These are phyloP conservation scores for Ceratobasidium sp. DNA, from an alignment of 1,284 basidiomycete species.

Conservation along the genomic window DNA sequence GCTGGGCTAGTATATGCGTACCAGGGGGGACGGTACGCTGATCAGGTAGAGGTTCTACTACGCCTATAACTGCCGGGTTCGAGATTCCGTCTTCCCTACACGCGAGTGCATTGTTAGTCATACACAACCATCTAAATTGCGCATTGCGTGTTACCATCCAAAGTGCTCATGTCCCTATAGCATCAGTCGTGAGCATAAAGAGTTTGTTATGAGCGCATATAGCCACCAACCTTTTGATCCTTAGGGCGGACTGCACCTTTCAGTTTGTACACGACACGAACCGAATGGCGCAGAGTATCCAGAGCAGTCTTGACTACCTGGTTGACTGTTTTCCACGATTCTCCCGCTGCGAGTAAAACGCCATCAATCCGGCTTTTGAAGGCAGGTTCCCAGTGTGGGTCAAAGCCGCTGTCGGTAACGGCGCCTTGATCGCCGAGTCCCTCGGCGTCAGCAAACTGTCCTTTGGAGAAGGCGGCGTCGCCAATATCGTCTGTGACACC, in stretches of 20 bases:
- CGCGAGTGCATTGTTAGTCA: neutral
- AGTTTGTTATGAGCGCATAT: neutral
- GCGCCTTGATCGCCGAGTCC: slow-evolving; percentile 54
- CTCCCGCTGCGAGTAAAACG: slow-evolving; percentile 45
- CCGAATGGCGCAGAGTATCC: slow-evolving; percentile 2
- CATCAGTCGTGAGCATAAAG: neutral
- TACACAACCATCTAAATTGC: neutral
- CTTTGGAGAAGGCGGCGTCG: slow-evolving; percentile 56
- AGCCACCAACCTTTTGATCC: slow-evolving; percentile 37
- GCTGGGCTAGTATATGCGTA: neutral
- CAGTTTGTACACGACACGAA: slow-evolving; percentile 45
- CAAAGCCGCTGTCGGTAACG: slow-evolving; percentile 47
- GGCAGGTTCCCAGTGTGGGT: slow-evolving; percentile 54
- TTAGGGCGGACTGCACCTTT: slow-evolving; percentile 48
- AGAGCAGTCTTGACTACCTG: slow-evolving; percentile 4
- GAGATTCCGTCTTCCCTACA: slow-evolving; percentile 31
- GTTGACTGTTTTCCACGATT: slow-evolving; percentile 22
- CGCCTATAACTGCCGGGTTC: neutral
- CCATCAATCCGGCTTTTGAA: slow-evolving; percentile 58
- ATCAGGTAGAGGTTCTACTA: neutral
- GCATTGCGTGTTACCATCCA: slow-evolving; percentile 1
- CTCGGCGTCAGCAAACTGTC: slow-evolving; percentile 57
- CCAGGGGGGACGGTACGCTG: neutral
- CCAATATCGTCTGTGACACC: slow-evolving; percentile 59
- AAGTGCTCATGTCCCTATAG: slow-evolving; percentile 31